Evolutionary conservation across 441 rosid genomes (phyloP).

Genomic region (Kokia cookei): DNA sequence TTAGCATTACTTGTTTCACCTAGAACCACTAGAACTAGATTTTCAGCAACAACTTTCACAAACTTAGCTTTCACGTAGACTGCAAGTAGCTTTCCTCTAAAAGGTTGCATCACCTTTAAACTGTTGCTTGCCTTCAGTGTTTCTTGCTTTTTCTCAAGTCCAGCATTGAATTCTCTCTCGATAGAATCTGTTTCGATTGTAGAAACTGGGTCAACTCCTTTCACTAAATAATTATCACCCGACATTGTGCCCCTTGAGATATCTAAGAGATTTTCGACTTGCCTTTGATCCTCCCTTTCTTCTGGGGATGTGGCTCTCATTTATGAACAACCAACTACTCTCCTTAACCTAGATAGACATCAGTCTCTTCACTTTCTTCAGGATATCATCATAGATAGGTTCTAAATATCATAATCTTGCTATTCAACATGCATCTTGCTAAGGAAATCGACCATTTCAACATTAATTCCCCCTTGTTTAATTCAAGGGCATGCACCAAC

Average conservation of each 20-base stretch:
- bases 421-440: background rate
- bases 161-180: constrained; percentile 2
- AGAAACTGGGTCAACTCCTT: too few species aligned
- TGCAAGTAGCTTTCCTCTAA: too few species aligned
- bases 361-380: background rate
- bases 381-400: background rate
- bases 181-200: too few species aligned
- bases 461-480: background rate
- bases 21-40: constrained; percentile 59
- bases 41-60: too few species aligned
- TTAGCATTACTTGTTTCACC: too few species aligned
- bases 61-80: too few species aligned
- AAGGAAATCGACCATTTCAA: background rate
- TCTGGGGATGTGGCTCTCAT: background rate
- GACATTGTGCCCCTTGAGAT: constrained; percentile 38
- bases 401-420: background rate
- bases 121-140: constrained; percentile 25
- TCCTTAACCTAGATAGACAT: too few species aligned
- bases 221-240: constrained; percentile 15
- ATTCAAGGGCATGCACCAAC: background rate
- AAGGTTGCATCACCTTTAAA: constrained; percentile 7
- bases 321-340: background rate
- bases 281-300: constrained; percentile 18
- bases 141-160: constrained; percentile 41
- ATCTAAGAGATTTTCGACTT: constrained; percentile 64